Evolutionary conservation across 1,284 basidiomycete genomes (phyloP).

Genomic region (Papiliotrema flavescens): DNA sequence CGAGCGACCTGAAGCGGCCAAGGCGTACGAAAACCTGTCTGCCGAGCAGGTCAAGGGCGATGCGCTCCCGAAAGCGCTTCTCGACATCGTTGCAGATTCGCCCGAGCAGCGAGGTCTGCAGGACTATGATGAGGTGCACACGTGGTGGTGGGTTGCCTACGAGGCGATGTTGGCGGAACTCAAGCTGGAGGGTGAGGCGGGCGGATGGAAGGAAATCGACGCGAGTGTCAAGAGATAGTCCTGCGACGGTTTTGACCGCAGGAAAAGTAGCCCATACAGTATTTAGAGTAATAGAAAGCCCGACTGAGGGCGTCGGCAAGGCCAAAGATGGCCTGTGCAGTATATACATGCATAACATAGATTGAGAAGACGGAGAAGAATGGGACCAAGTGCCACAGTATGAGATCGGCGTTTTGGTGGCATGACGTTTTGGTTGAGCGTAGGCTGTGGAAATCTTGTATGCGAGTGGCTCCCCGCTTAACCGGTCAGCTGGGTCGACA

Average conservation of each 20-base stretch:
- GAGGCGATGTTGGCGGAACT: conserved; percentile 40
- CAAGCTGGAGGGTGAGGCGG: conserved; percentile 22
- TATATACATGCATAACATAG: not conserved
- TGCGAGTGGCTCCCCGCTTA: not conserved
- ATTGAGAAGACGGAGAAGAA: not conserved
- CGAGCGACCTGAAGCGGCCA: conserved; percentile 21
- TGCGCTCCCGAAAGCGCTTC: not conserved
- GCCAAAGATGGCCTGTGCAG: not conserved
- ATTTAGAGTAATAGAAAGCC: too few relatives aligned
- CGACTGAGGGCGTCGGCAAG: too few relatives aligned
- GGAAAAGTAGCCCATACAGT: too few relatives aligned
- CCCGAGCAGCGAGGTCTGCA: conserved; percentile 28
- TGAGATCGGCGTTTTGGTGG: not conserved
- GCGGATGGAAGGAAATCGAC: conserved; percentile 39
- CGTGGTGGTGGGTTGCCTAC: conserved; percentile 50
- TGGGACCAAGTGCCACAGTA: not conserved
- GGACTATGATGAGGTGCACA: conserved; percentile 39
- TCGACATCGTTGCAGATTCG: conserved; percentile 22
- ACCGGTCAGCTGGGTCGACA: not conserved
- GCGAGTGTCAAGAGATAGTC: conserved; percentile 20
- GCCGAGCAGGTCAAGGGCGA: not conserved
- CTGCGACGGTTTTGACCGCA: too few relatives aligned
- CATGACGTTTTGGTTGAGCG: not conserved
- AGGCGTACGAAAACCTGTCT: not conserved
- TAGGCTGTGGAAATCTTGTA: not conserved